These are phyloP conservation scores for Dryadomyces quercivorus DNA, from an alignment of 2,329 filamentous ascomycete genomes.

Conservation along the genomic window DNA sequence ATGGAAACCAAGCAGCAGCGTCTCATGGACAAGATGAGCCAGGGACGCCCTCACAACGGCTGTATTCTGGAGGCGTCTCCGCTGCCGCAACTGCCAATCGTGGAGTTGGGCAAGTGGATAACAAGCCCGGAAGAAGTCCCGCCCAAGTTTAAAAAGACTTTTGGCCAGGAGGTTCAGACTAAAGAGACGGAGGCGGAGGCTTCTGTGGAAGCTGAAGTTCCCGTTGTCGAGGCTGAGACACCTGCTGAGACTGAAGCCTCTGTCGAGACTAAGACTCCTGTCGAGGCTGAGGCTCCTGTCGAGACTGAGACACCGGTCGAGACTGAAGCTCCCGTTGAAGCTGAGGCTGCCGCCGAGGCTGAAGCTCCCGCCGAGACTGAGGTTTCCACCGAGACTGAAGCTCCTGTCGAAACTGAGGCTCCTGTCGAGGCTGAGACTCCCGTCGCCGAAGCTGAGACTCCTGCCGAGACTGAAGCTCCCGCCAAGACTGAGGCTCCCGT, in stretches of 20 bases:
- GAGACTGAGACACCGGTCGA: background rate
- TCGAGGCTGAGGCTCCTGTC: slow-evolving; percentile 1
- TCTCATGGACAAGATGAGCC: slow-evolving; percentile 73
- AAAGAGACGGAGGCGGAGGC: background rate
- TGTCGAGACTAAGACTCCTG: background rate
- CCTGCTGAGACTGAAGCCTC: too few species aligned
- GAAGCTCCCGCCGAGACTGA: too few species aligned
- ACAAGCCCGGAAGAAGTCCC: slow-evolving; percentile 4
- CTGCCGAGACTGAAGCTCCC: too few species aligned
- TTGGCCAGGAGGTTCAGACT: background rate
- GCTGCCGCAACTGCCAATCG: slow-evolving; percentile 59
- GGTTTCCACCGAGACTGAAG: too few species aligned
- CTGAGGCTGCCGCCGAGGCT: background rate
- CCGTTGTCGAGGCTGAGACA: too few species aligned
- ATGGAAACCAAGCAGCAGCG: slow-evolving; percentile 50
- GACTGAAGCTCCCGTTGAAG: too few species aligned
- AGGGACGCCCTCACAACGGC: slow-evolving; percentile 78
- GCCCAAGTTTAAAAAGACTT: background rate
- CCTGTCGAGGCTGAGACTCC: too few species aligned
- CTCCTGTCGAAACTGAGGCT: too few species aligned
- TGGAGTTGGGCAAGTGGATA: slow-evolving; percentile 35
- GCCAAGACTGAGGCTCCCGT: background rate
- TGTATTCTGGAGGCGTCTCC: slow-evolving; percentile 79
- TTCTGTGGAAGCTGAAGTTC: too few species aligned
- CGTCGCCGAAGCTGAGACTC: too few species aligned